phyloP scores from a whole-genome alignment of 2,329 filamentous ascomycete genomes.

The Talaromyces albobiverticillius region DNA sequence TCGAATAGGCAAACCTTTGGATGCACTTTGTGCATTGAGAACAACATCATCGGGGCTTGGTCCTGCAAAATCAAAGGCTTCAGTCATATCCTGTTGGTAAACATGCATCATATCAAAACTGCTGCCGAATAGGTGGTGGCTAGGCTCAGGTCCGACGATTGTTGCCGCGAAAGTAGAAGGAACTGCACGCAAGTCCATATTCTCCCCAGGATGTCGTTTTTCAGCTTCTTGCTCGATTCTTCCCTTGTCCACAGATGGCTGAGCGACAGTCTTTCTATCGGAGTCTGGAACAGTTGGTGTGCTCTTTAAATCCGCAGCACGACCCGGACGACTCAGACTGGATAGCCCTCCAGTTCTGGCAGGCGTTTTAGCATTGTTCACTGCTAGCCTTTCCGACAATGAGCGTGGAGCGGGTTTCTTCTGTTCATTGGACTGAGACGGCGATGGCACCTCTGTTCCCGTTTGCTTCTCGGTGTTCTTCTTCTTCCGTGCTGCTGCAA shows the following conservation, averaged over 20 bases:
- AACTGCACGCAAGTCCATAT: conserved; percentile 37
- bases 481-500: conserved; percentile 82
- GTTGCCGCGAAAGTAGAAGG: conserved; percentile 53
- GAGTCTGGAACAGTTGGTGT: conserved; percentile 5
- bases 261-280: neutral
- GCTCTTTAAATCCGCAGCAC: conserved; percentile 19
- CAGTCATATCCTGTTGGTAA: conserved; percentile 40
- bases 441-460: neutral
- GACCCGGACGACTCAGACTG: conserved; percentile 16
- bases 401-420: conserved; percentile 21
- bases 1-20: conserved; percentile 69
- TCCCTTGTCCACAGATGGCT: conserved; percentile 10
- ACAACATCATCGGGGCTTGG: conserved; percentile 93
- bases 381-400: conserved; percentile 38
- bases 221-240: conserved; percentile 8
- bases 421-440: neutral
- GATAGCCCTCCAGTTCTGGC: conserved; percentile 24
- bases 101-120: conserved; percentile 35
- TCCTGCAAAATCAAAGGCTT: conserved; percentile 64
- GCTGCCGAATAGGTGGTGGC: conserved; percentile 28
- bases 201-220: conserved; percentile 16
- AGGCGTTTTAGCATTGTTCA: conserved; percentile 13
- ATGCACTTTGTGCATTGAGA: conserved; percentile 69
- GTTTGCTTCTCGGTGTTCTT: conserved; percentile 64
- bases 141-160: conserved; percentile 38